phyloP scores from a whole-genome alignment of 352 stramenopile genomes.

The Phytophthora fragariae region DNA sequence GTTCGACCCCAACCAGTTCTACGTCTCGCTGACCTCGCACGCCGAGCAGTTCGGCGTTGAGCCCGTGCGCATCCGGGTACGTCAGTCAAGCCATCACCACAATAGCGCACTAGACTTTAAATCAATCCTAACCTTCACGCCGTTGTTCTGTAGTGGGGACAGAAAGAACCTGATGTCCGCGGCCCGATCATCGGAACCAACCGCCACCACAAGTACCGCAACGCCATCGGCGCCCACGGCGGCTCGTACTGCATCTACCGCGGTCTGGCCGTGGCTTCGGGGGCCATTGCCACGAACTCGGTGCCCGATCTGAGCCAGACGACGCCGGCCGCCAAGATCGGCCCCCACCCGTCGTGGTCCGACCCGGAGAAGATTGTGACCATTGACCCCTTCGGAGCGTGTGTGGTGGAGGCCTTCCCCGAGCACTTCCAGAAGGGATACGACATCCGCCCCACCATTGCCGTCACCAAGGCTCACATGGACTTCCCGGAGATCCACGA shows the following conservation, averaged over 20 bases:
- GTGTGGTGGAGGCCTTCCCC: slow-evolving; percentile 89
- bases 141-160: slow-evolving; percentile 82
- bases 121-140: slow-evolving; percentile 3
- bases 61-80: slow-evolving; percentile 84
- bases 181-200: slow-evolving; percentile 97
- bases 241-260: slow-evolving; percentile 99
- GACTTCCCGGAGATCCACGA: slow-evolving; percentile 99
- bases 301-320: slow-evolving; percentile 92
- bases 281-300: slow-evolving; percentile 72
- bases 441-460: slow-evolving; percentile 98
- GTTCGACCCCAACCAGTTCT: slow-evolving; percentile 89
- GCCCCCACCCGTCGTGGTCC: slow-evolving; percentile 95
- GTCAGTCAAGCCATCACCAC: slow-evolving; percentile 24
- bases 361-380: slow-evolving; percentile 95
- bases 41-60: slow-evolving; percentile 89
- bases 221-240: slow-evolving; percentile 98
- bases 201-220: slow-evolving; percentile 95
- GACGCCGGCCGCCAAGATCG: slow-evolving; percentile 97
- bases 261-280: slow-evolving; percentile 92
- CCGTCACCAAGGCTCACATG: slow-evolving; percentile 97
- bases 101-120: background rate
- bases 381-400: slow-evolving; percentile 82
- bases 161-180: slow-evolving; percentile 90
- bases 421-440: slow-evolving; percentile 98
- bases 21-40: slow-evolving; percentile 89